Conservation (phyloP, 257 asterid species). For the Nemophila menziesii region DNA sequence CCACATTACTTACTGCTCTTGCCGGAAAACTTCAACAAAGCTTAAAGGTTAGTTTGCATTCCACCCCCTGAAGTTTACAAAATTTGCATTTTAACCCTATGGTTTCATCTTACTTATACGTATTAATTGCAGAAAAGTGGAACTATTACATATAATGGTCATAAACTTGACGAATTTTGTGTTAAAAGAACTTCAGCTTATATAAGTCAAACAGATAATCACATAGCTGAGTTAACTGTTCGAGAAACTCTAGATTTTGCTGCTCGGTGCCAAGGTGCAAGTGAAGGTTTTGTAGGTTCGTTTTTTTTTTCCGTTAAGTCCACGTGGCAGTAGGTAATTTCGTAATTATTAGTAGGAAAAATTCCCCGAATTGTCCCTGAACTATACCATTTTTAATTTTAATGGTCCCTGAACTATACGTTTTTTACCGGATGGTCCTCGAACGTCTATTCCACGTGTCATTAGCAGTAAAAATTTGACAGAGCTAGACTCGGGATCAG, state of each 20-base stretch:
- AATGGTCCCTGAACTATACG: too few species aligned
- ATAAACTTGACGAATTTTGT: conserved; percentile 47
- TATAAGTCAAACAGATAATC: conserved; percentile 78
- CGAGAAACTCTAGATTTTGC: conserved; percentile 84
- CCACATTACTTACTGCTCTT: conserved; percentile 66
- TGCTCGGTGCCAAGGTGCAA: conserved; percentile 89
- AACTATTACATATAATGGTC: conserved; percentile 58
- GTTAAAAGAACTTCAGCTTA: conserved; percentile 77
- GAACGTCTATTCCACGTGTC: too few species aligned
- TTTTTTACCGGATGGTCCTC: too few species aligned
- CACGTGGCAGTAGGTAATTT: too few species aligned
- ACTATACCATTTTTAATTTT: too few species aligned
- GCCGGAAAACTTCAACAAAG: conserved; percentile 63
- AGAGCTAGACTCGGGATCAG: too few species aligned
- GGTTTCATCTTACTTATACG: background rate
- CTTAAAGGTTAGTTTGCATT: conserved; percentile 45
- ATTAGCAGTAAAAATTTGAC: too few species aligned
- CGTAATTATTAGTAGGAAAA: too few species aligned
- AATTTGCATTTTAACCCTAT: background rate
- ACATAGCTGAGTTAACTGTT: conserved; percentile 83
- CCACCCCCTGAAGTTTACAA: background rate
- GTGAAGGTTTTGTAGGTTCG: conserved; percentile 61
- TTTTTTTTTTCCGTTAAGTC: conserved; percentile 2
- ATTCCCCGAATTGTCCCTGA: too few species aligned
- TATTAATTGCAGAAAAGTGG: conserved; percentile 53